Evolutionary conservation across 2,329 filamentous ascomycete genomes (phyloP), one percentile per base, ranked within the genome.

Genomic region (Sclerotinia minor): DNA sequence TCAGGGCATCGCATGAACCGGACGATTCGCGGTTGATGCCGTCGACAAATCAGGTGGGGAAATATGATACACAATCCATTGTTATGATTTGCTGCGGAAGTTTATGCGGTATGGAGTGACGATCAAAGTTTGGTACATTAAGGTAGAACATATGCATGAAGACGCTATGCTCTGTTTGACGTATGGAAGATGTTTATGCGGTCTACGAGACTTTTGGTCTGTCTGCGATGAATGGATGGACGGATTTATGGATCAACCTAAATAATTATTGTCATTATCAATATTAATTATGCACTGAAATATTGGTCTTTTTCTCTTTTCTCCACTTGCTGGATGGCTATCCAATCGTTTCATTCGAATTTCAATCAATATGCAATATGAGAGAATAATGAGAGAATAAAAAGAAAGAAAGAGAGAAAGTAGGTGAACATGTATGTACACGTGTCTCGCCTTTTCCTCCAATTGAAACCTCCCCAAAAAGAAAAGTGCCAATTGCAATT

Each of bases 391-490:
- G 35, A 35, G 8, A 9, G 35, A 35, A 29, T 29, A 29, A 29
- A 29, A 29, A 5, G 5, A 29, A 35, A 35, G 50, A 41, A 52
- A 26, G 45, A 50, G 50, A 63, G 59, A 63, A 63, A 63, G 59
- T 63, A 63, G 59, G 59, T 63, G 59, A 63, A 7, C n/a, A 45
- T 63, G 49, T 63, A 50, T 63, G 59, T 63, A 63, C 59, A 63
- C 59, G 59, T 63, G 59, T 63, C 59, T 63, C 32, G 32, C 59
- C 26, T 63, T 63, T 49, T 38, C n/a, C 38, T 26, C 45, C 24
- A 26, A 41, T 63, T 26, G 45, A 50, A 50, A 26, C 45, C 35
- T 1, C 35, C 35, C 7, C 45, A 7, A 57, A 50, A 63, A 35
- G 8, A 50, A 63, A 35, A 5, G 5, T 38, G 59, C 47, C 45